Evolutionary conservation across 2,329 filamentous ascomycete genomes (phyloP), one percentile per base, ranked within the genome.

Genomic region (Talaromyces sp.): DNA sequence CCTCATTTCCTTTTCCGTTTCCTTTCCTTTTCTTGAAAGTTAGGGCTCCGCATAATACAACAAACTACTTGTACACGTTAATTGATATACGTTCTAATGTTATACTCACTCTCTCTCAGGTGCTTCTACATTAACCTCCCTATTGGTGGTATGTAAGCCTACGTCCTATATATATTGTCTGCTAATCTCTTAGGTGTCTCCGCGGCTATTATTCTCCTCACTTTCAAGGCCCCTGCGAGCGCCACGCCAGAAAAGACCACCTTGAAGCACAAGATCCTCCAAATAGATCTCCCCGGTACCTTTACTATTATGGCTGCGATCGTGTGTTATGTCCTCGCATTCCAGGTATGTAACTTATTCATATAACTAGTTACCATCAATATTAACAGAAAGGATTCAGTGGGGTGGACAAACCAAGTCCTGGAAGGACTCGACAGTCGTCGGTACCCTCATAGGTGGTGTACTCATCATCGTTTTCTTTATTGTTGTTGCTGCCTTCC

Each of bases 71-170:
- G 5, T 2, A 2, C 33, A 15, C 10, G 33, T 8, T 10, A 11
- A 36, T 36, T 36, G 3, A 36, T 36, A 5, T 8, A 11, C 33
- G 2, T 2, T 36, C 10, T 36, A 5, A 36, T 36, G 8, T 36
- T 36, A 36, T 36, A 36, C 33, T 36, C 2, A 36, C 33, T 6
- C 33, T 36, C 33, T 36, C 33, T 36, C 17, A 41, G 39, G 39
- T 41, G 73, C 59, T 79, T 78, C 63, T 79, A 80, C 64, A 80
- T 84, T 65, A 84, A 85, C 62, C 63, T 71, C 2, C 70, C 70
- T 9, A 64, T 71, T 35, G 69, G 69, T 13, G 66, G 63, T 41
- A 41, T 9, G 39, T 41, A 41, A n/a, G 4, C 19, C 39, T 19
- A 41, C 10, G 17, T 19, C 13, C 39, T 10, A 9, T 10, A 17